phyloP scores from a whole-genome alignment of 805 yeast species.

The Sugiyamaella mastotermitis region DNA sequence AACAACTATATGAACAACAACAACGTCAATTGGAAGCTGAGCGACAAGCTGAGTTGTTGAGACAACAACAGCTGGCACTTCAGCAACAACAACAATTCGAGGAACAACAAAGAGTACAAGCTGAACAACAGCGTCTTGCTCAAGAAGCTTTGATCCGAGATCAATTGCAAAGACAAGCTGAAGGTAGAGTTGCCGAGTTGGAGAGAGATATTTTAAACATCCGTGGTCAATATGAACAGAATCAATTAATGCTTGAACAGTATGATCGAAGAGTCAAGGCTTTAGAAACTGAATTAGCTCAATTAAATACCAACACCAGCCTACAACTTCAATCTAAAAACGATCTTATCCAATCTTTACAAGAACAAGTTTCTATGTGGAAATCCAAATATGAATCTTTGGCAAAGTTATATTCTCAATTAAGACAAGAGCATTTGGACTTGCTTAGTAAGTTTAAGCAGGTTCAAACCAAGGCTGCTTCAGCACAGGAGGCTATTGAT shows the following conservation, averaged over 20 bases:
- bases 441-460: conserved; percentile 72
- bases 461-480: conserved; percentile 77
- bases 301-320: conserved; percentile 56
- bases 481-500: conserved; percentile 85
- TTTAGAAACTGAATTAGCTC: conserved; percentile 64
- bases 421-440: conserved; percentile 86
- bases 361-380: conserved; percentile 75
- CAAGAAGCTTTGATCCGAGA: conserved; percentile 64
- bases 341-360: conserved; percentile 59
- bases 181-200: conserved; percentile 70
- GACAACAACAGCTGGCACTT: conserved; percentile 60
- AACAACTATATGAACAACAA: conserved; percentile 41
- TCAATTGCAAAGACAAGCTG: conserved; percentile 67
- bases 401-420: conserved; percentile 83
- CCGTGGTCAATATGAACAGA: conserved; percentile 78
- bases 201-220: conserved; percentile 74
- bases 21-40: conserved; percentile 57
- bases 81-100: conserved; percentile 66
- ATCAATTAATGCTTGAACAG: conserved; percentile 76
- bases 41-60: conserved; percentile 56
- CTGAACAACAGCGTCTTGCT: conserved; percentile 59
- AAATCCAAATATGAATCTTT: conserved; percentile 80
- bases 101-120: conserved; percentile 69
- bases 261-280: conserved; percentile 81
- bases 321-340: conserved; percentile 73